These are phyloP conservation scores for Xylaria sp. DNA, from an alignment of 2,329 filamentous ascomycete genomes.

Conservation along the genomic window DNA sequence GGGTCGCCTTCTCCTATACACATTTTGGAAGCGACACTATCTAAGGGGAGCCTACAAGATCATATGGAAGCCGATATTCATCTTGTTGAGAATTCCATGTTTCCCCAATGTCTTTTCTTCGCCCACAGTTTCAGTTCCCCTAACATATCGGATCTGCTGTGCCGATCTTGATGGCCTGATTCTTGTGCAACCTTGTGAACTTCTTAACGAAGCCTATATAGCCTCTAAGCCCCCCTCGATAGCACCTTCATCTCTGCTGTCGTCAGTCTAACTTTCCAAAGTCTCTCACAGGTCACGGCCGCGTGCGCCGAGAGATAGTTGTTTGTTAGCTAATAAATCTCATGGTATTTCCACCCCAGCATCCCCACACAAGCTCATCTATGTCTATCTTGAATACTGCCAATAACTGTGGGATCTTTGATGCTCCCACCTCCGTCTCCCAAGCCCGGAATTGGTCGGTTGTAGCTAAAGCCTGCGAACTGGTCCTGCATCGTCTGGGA, in stretches of 20 bases:
- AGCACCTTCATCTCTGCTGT: conserved; percentile 6
- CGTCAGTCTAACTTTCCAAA: conserved; percentile 33
- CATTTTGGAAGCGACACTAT: conserved; percentile 10
- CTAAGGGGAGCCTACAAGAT: not conserved
- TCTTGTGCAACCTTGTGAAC: not conserved
- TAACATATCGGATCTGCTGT: not conserved
- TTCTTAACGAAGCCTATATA: not conserved
- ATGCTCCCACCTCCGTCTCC: conserved; percentile 95
- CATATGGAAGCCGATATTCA: not conserved
- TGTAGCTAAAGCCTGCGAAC: conserved; percentile 97
- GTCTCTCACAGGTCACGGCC: not conserved
- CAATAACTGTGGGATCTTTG: conserved; percentile 81
- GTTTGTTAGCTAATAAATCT: not conserved
- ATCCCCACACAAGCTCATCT: conserved; percentile 37
- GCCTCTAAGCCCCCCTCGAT: conserved; percentile 15
- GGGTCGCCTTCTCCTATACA: not conserved
- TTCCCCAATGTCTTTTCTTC: not conserved
- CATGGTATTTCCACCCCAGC: conserved; percentile 21
- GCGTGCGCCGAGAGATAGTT: not conserved
- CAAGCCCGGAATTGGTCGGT: conserved; percentile 90
- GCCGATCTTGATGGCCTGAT: not conserved
- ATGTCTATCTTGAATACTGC: conserved; percentile 65
- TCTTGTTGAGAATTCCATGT: conserved; percentile 7
- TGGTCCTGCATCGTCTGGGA: conserved; percentile 98
- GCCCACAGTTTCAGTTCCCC: not conserved